phyloP scores from a whole-genome alignment of 768 basidiomycete genomes.

The Cubamyces sp. region DNA sequence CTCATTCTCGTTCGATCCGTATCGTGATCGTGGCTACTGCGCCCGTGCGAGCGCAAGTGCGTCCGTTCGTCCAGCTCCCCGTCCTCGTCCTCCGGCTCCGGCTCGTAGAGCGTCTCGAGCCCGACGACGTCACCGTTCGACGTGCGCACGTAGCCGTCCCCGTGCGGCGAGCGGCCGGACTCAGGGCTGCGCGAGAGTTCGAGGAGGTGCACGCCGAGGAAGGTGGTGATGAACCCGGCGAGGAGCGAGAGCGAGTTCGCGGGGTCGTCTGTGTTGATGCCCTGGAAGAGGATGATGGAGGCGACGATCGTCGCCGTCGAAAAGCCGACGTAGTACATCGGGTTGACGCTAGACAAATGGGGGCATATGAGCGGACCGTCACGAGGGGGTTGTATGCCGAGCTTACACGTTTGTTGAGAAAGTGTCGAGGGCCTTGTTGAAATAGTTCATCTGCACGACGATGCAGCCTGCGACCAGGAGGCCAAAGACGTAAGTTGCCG shows the following conservation, averaged over 20 bases:
- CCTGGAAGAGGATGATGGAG: slow-evolving; percentile 95
- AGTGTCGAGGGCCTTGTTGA: slow-evolving; percentile 96
- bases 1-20: not conserved
- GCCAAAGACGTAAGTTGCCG: slow-evolving; percentile 94
- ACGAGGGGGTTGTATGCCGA: not conserved
- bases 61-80: slow-evolving; percentile 18
- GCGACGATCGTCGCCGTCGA: slow-evolving; percentile 92
- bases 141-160: slow-evolving; percentile 20
- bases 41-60: slow-evolving; percentile 14
- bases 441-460: slow-evolving; percentile 92
- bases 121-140: slow-evolving; percentile 22
- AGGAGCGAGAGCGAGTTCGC: slow-evolving; percentile 86
- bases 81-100: slow-evolving; percentile 23
- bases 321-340: slow-evolving; percentile 98
- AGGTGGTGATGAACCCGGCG: slow-evolving; percentile 89
- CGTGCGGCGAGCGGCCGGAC: not conserved
- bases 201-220: slow-evolving; percentile 93
- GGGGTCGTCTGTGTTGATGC: slow-evolving; percentile 87
- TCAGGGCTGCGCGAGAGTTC: slow-evolving; percentile 69
- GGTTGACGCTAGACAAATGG: slow-evolving; percentile 73
- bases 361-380: not conserved
- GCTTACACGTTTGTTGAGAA: slow-evolving; percentile 97
- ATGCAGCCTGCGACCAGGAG: slow-evolving; percentile 84
- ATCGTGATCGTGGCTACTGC: slow-evolving; percentile 6
- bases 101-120: slow-evolving; percentile 22